A percentile compares a stretch with the other conserved stretches of the same genome.
phyloP scores from a whole-genome alignment of 2,329 filamentous ascomycete genomes.

The Dactylellina cionopaga region DNA sequence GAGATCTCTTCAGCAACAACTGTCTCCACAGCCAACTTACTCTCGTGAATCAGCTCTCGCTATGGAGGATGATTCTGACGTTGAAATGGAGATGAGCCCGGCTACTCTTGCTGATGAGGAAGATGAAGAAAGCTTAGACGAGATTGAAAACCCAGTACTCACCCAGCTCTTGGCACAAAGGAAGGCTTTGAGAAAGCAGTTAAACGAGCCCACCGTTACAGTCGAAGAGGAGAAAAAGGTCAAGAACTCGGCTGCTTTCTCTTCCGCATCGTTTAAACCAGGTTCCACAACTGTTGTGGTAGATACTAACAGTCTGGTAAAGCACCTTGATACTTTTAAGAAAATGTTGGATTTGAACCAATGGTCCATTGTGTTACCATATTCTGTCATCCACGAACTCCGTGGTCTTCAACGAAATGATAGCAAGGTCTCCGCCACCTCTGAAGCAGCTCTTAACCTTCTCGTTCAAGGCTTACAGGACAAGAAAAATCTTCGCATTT shows the following conservation, averaged over 20 bases:
- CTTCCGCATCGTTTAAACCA: conserved; percentile 31
- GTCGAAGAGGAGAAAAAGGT: conserved; percentile 28
- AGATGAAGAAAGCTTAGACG: conserved; percentile 53
- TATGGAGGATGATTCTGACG: conserved; percentile 52
- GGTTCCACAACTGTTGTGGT: conserved; percentile 54
- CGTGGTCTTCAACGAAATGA: conserved; percentile 54
- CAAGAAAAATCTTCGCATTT: conserved; percentile 55
- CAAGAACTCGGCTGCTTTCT: conserved; percentile 32
- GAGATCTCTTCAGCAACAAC: conserved; percentile 45
- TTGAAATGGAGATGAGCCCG: conserved; percentile 54
- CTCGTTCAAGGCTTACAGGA: conserved; percentile 54
- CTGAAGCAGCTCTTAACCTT: conserved; percentile 53
- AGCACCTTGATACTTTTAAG: conserved; percentile 55
- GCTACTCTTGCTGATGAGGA: conserved; percentile 53
- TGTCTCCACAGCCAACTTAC: neutral
- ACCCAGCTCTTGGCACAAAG: conserved; percentile 53
- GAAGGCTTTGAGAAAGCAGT: conserved; percentile 52
- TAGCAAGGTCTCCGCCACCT: conserved; percentile 52
- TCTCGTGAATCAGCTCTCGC: neutral
- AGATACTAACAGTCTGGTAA: conserved; percentile 57
- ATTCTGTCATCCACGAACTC: conserved; percentile 57
- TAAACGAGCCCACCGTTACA: conserved; percentile 23
- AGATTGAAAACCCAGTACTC: conserved; percentile 51
- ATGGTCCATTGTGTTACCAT: conserved; percentile 57
- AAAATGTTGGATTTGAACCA: conserved; percentile 53